These are phyloP conservation scores for Hyaloscypha finlandica DNA, from an alignment of 495 filamentous ascomycete genomes.

Conservation along the genomic window DNA sequence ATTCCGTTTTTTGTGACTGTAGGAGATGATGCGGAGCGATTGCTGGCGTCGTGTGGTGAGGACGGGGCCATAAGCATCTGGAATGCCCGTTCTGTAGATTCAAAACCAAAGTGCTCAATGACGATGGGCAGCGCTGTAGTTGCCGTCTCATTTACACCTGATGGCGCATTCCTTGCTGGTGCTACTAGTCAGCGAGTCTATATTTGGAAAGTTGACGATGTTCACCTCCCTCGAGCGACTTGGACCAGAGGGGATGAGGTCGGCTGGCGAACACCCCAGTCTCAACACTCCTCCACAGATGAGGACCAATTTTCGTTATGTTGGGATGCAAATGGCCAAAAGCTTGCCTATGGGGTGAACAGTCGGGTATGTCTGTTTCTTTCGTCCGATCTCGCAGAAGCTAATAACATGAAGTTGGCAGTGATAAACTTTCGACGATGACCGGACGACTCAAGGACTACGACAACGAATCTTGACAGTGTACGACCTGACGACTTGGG, in stretches of 20 bases:
- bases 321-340: slow-evolving; percentile 78
- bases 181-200: slow-evolving; percentile 64
- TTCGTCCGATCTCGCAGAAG: not conserved
- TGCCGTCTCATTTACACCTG: slow-evolving; percentile 68
- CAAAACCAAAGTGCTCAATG: slow-evolving; percentile 58
- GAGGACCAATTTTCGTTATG: slow-evolving; percentile 58
- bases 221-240: slow-evolving; percentile 61
- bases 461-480: not conserved
- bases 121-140: slow-evolving; percentile 60
- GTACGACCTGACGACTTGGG: not conserved
- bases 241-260: slow-evolving; percentile 55
- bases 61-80: slow-evolving; percentile 71
- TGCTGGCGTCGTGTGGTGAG: slow-evolving; percentile 54
- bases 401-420: slow-evolving; percentile 20
- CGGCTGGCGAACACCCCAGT: slow-evolving; percentile 51
- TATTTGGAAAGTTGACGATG: slow-evolving; percentile 73
- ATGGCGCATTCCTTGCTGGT: slow-evolving; percentile 70
- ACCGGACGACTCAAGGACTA: slow-evolving; percentile 2
- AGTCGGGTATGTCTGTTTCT: slow-evolving; percentile 57
- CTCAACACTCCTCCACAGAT: slow-evolving; percentile 48
- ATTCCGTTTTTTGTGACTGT: slow-evolving; percentile 35
- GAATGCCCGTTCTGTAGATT: slow-evolving; percentile 58
- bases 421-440: slow-evolving; percentile 30
- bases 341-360: slow-evolving; percentile 70
- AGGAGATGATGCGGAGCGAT: slow-evolving; percentile 44